Percentiles rank a stretch among this genome's conserved stretches.
Conservation (phyloP, 148 eudicot genomes). For the Suaeda aralocaspica region DNA sequence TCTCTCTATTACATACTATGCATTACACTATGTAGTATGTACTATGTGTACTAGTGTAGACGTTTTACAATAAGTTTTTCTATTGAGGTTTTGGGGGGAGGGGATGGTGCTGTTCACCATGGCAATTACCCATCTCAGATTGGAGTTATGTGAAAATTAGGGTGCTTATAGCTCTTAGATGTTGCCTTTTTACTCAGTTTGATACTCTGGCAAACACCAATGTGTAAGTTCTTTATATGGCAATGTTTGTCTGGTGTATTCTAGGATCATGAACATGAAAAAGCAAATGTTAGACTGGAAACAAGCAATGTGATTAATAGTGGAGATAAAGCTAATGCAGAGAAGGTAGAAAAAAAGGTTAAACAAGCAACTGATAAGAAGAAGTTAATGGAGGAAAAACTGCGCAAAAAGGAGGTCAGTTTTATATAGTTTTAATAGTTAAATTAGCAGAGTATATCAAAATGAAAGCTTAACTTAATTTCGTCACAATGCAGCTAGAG, state of each 20-base stretch:
- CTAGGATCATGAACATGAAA: conserved; percentile 37
- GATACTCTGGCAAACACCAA: neutral
- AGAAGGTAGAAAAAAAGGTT: conserved; percentile 32
- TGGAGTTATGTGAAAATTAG: too few species aligned
- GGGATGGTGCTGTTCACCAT: too few species aligned
- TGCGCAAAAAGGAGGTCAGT: conserved; percentile 61
- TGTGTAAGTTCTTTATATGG: neutral
- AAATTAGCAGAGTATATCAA: neutral
- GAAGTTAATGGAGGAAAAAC: conserved; percentile 56
- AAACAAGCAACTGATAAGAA: conserved; percentile 33
- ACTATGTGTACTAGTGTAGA: too few species aligned
- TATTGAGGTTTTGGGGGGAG: too few species aligned
- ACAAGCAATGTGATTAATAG: conserved; percentile 15
- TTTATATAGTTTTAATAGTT: conserved; percentile 16
- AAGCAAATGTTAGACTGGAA: conserved; percentile 28
- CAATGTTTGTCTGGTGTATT: conserved; percentile 1
- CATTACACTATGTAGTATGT: too few species aligned
- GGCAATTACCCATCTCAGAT: too few species aligned
- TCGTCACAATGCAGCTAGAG: conserved; percentile 48
- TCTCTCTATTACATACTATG: too few species aligned
- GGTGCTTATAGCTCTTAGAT: too few species aligned
- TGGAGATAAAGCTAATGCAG: conserved; percentile 24
- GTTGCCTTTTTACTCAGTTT: too few species aligned
- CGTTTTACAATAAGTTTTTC: too few species aligned
- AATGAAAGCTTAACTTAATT: conserved; percentile 16